phyloP scores from a whole-genome alignment of 805 yeast species.

The Wickerhamiella azymoides region DNA sequence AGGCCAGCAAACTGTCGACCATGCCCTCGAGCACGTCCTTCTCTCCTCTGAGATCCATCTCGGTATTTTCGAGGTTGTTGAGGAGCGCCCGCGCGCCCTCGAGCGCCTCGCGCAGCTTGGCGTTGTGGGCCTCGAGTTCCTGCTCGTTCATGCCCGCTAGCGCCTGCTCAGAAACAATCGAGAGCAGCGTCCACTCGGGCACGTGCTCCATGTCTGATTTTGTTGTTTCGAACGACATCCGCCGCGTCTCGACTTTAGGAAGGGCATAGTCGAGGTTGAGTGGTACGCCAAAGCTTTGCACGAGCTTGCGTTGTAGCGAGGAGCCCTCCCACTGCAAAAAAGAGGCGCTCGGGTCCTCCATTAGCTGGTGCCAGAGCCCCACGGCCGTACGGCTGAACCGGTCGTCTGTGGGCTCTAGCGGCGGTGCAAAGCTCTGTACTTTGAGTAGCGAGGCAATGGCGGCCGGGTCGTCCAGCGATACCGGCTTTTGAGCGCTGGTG shows the following conservation, averaged over 20 bases:
- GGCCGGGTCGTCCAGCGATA: too few relatives aligned
- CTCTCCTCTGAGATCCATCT: conserved; percentile 41
- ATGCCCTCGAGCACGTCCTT: conserved; percentile 71
- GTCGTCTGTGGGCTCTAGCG: not conserved
- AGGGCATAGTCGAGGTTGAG: conserved; percentile 49
- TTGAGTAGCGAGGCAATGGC: not conserved
- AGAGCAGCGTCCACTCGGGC: conserved; percentile 23
- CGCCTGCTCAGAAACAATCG: conserved; percentile 26
- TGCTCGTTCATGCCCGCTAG: conserved; percentile 25
- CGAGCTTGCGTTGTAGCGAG: conserved; percentile 46
- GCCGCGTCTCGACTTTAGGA: conserved; percentile 20
- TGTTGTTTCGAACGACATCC: conserved; percentile 17
- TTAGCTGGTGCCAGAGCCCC: conserved; percentile 33
- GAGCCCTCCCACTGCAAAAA: conserved; percentile 62
- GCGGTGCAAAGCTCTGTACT: not conserved
- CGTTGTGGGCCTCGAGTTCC: conserved; percentile 29
- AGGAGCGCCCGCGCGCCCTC: conserved; percentile 28
- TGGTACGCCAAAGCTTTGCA: conserved; percentile 58
- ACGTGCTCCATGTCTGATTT: conserved; percentile 13
- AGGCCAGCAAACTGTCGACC: conserved; percentile 80
- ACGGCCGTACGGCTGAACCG: conserved; percentile 15
- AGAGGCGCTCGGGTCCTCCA: conserved; percentile 34
- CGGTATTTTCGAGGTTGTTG: conserved; percentile 39
- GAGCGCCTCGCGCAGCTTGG: conserved; percentile 25
- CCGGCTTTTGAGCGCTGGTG: too few relatives aligned